Conservation (phyloP, 345 rosid species). For the Carallia brachiata region DNA sequence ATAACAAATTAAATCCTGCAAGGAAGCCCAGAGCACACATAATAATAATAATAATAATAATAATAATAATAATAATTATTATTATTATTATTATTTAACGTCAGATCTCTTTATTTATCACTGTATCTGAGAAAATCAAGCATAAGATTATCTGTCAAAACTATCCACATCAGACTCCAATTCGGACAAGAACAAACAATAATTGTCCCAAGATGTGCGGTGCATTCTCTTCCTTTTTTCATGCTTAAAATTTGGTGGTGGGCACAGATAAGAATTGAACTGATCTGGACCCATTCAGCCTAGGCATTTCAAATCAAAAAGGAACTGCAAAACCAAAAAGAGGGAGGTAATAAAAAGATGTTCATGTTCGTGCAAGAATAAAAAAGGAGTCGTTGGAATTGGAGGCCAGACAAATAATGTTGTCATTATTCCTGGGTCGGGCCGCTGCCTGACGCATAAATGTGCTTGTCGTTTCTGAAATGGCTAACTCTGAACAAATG, state of each 20-base stretch:
- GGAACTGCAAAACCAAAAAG: no score
- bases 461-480: slow-evolving; percentile 43
- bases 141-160: background rate
- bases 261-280: background rate
- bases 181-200: background rate
- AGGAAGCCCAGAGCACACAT: no score
- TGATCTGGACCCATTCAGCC: background rate
- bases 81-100: no score
- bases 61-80: no score
- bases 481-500: slow-evolving; percentile 21
- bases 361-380: slow-evolving; percentile 3
- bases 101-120: no score
- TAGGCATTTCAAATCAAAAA: no score
- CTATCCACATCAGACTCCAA: background rate
- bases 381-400: slow-evolving; percentile 15
- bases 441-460: slow-evolving; percentile 34
- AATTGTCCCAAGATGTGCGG: slow-evolving; percentile 2
- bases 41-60: no score
- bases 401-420: slow-evolving; percentile 39
- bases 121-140: background rate
- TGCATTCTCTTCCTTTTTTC: background rate
- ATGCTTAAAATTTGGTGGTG: background rate
- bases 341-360: no score
- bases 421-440: slow-evolving; percentile 30
- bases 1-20: background rate